Percentiles rank a stretch among this genome's conserved stretches.
These are phyloP conservation scores for Teunomyces pallodes DNA, from an alignment of 805 yeast species.

Conservation along the genomic window DNA sequence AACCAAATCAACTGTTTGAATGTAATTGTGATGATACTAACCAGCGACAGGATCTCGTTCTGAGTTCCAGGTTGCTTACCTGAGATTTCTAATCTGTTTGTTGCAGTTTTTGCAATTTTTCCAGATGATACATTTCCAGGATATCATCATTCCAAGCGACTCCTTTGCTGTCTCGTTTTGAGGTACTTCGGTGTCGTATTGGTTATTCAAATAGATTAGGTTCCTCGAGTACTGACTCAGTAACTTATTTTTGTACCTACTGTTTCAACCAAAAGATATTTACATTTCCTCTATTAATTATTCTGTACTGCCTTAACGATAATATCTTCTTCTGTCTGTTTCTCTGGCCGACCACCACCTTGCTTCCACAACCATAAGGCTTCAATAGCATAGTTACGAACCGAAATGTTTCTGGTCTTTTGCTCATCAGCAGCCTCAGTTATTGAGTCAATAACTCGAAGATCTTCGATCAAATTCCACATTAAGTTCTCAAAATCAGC, in stretches of 20 bases:
- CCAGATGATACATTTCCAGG: background rate
- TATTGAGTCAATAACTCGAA: slow-evolving; percentile 62
- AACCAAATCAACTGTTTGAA: background rate
- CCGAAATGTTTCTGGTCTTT: slow-evolving; percentile 63
- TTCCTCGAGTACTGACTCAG: background rate
- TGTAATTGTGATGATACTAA: background rate
- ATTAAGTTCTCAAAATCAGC: slow-evolving; percentile 50
- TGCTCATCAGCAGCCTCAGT: slow-evolving; percentile 67
- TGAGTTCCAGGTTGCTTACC: background rate
- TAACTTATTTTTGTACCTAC: background rate
- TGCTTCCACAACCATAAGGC: slow-evolving; percentile 87
- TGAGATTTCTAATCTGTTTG: background rate
- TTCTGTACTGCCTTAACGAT: slow-evolving; percentile 20
- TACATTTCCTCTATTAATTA: slow-evolving; percentile 1
- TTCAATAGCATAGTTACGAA: slow-evolving; percentile 79
- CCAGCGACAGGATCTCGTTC: background rate
- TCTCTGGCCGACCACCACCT: slow-evolving; percentile 42
- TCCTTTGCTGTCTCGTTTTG: background rate
- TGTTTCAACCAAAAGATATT: slow-evolving; percentile 2
- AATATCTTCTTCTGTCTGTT: slow-evolving; percentile 24
- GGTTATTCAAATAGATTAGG: background rate
- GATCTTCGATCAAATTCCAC: slow-evolving; percentile 69
- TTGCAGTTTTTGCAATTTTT: background rate
- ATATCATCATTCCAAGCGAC: background rate
- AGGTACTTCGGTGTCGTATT: background rate